Base-by-base conservation (phyloP, 2,329 filamentous ascomycete species). In the Colletotrichum zoysiae region DNA sequence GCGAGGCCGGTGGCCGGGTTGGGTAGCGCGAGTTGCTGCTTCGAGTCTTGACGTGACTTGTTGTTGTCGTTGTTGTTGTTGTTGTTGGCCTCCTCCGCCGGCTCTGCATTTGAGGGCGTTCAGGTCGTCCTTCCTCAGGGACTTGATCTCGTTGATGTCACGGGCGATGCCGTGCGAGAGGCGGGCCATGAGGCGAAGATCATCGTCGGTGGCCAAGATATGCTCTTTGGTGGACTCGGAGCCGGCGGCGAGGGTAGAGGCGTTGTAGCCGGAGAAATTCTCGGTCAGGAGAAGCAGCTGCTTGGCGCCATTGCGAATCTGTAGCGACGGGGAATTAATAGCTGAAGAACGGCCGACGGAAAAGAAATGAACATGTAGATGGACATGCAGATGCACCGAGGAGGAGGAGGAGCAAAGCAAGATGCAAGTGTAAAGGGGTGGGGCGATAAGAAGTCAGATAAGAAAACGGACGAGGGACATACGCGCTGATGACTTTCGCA, bases 1-100 rank as follows among this genome's bases (percentile, higher is more conserved):
- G 40, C 59, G 92, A 23, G 30, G 40, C n/a, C 55, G 51, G 38
- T 60, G 59, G 1, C 53, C 59, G 14, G 58, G 12, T 30, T 66
- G 56, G 18, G 59, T 50, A 5, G n/a, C 46, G 2, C 56, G 57
- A 38, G 50, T 48, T 8, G 56, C 20, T 12, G 20, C 23, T 5
- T 44, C n/a, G 50, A 7, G 30, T 11, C n/a, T 51, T n/a, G 18
- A 20, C 2, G 20, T n/a, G 20, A 8, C 23, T 44, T 61, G 46
- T 44, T 61, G 46, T 5, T 55, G 35, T n/a, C n/a, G n/a, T n/a
- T n/a, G n/a, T n/a, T n/a, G n/a, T n/a, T n/a, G n/a, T 44, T 61
- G 46, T 44, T 61, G 46, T 5, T 55, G 35, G 23, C 40, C 23
- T 2, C 63, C 42, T n/a, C 38, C 38, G 8, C n/a, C 26, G 18